Percentiles rank a stretch among this genome's conserved stretches.
Conservation (phyloP, 2,329 filamentous ascomycete species). For the Aspergillus tanneri region DNA sequence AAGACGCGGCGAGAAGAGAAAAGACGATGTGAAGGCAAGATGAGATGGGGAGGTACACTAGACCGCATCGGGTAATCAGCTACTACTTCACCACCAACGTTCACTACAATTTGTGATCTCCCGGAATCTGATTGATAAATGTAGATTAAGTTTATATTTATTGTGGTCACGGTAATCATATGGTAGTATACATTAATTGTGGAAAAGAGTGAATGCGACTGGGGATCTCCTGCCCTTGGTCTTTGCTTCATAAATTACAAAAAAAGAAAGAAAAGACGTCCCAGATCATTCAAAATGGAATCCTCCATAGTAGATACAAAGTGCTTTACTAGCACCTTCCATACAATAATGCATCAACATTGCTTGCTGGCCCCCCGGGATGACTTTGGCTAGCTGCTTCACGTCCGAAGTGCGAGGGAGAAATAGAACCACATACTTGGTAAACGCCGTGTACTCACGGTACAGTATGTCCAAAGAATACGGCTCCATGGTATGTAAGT, state of each 20-base stretch:
- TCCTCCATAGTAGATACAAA: slow-evolving; percentile 60
- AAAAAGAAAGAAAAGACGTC: neutral
- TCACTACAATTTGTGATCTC: neutral
- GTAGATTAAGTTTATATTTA: too few species aligned
- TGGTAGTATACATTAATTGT: too few species aligned
- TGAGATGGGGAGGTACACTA: slow-evolving; percentile 20
- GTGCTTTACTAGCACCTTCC: slow-evolving; percentile 78
- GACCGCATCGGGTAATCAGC: slow-evolving; percentile 29
- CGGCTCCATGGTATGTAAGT: slow-evolving; percentile 82
- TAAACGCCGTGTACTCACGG: slow-evolving; percentile 56
- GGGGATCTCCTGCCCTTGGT: neutral
- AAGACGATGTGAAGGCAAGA: slow-evolving; percentile 7
- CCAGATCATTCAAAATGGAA: slow-evolving; percentile 42
- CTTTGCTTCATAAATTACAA: neutral
- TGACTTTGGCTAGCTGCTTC: slow-evolving; percentile 66
- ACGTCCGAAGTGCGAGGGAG: slow-evolving; percentile 83
- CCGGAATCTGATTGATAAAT: too few species aligned
- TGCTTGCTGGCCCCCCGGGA: slow-evolving; percentile 55
- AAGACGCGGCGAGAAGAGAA: slow-evolving; percentile 1
- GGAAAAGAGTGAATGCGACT: neutral
- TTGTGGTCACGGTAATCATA: too few species aligned
- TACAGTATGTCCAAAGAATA: slow-evolving; percentile 70
- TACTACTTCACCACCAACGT: too few species aligned
- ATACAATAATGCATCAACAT: slow-evolving; percentile 89
- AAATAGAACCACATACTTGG: slow-evolving; percentile 67